Evolutionary conservation across 179 eudicot genomes (phyloP), one percentile per base, ranked within the genome.

Genomic region (Silene coronaria): DNA sequence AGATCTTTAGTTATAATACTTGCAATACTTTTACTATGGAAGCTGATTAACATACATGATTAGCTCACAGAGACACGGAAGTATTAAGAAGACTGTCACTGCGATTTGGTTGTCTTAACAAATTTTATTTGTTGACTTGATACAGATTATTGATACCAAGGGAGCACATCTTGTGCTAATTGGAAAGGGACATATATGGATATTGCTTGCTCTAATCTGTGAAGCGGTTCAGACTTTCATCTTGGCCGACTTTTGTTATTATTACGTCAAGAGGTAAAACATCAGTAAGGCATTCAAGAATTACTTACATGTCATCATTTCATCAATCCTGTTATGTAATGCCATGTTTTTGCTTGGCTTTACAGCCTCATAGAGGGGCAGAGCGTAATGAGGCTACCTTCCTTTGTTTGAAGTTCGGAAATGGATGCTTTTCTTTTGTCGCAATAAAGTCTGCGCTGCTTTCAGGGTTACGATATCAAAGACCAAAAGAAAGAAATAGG

Each of bases 151-250:
- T 58, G 90, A 91, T 17, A 85, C 84, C 59, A 82, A 83, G 28
- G 97, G 97, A 68, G 38, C 59, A 32, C 85, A 87, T 79, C 72
- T 90, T 38, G 72, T 76, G 36, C 34, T 88, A 65, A 76, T 84
- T 14, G 96, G 93, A 78, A 73, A 78, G 24, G 92, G 96, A 34
- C 87, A 85, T 77, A 16, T 87, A 7, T 91, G 97, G 93, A 68
- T 86, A 67, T 87, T 88, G 0, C 78, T 86, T 81, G 85, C 88
- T 22, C 76, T 93, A 30, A 58, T 91, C 9, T 63, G 89, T 1
- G 98, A 93, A 84, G 70, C 79, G n/a, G 85, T 93, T 73, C 97
- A 93, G 75, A 91, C 98, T 1, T 91, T 90, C 78, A 93, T 93
- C 46, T 78, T 93, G 77, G 93, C 98, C 0, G 98, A 93, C 75